Evolutionary conservation across 352 stramenopile species (phyloP).

Genomic region (Globisporangium emineosum): DNA sequence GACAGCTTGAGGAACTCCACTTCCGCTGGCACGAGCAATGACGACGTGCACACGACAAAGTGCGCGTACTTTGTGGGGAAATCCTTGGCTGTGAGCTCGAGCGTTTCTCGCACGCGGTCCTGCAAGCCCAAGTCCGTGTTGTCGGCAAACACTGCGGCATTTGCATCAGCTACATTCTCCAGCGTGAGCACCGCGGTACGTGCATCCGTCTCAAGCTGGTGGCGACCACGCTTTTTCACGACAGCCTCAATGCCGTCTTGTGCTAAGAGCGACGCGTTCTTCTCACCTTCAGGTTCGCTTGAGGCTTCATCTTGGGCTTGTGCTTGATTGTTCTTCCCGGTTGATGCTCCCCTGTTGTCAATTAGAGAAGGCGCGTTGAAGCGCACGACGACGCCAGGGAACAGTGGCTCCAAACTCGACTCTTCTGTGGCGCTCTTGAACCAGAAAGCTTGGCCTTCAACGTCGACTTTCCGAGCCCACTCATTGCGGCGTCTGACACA

Average conservation of each 20-base stretch:
- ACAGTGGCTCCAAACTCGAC: background rate
- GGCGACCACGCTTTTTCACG: background rate
- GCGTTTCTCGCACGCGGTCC: constrained; percentile 16
- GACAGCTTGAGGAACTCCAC: constrained; percentile 52
- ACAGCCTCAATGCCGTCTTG: constrained; percentile 1
- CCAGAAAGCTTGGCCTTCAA: background rate
- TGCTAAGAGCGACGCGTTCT: background rate
- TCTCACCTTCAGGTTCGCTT: background rate
- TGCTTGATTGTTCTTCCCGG: background rate
- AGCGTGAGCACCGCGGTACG: background rate
- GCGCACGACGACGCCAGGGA: constrained; percentile 6
- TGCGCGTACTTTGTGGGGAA: constrained; percentile 54
- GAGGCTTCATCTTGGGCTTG: background rate
- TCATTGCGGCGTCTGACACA: constrained; percentile 6
- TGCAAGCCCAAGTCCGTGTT: background rate
- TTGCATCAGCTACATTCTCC: background rate
- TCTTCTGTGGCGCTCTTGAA: constrained; percentile 1
- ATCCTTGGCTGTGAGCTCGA: constrained; percentile 31
- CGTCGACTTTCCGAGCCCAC: constrained; percentile 10
- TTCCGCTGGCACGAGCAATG: constrained; percentile 36
- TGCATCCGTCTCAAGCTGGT: background rate
- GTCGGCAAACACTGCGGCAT: background rate
- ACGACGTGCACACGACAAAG: constrained; percentile 39
- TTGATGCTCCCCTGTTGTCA: background rate
- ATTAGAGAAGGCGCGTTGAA: background rate